Evolutionary conservation across 805 yeast genomes (phyloP), one percentile per base, ranked within the genome.

Genomic region (Candida silvicultrix): DNA sequence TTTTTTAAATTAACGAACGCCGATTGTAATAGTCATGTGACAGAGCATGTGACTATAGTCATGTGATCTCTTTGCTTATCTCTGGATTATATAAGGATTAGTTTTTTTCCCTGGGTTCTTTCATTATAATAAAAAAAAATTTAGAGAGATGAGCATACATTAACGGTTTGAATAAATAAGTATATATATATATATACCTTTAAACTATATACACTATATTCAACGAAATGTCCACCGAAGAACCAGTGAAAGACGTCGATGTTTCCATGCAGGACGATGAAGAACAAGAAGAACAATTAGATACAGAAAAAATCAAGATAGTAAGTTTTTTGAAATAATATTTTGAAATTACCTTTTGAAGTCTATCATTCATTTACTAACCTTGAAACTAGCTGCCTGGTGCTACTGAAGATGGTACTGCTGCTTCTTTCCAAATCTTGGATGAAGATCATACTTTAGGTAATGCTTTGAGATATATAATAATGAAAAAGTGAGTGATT

Each of bases 401-500:
- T 5, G 78, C 92, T 11, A 77, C 95, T 3, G 94, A 87, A 52
- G 98, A 94, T 63, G 97, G 97, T 40, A 78, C 92, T 38, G 89
- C 96, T 23, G 97, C 96, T 1, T 88, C 97, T 5, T 94, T 94
- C 71, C 96, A 92, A 67, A 84, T 94, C 50, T 64, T 80, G 29
- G 94, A 89, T 55, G 99, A 94, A 66, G 99, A 94, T 67, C 99
- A 94, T 64, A 94, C 99, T 1, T 69, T 94, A 43, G 99, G 99
- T 21, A 94, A 94, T 60, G 85, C 98, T 6, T 76, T 94, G 44
- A 81, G 97, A 64, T 90, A 89, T 67, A 81, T 92, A 63, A 89
- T 94, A 57, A 89, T 94, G 96, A 90, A 92, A 69, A 94, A 94
- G 69, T 57, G 47, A 45, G 59, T 51, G 18, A 6, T 22, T 2